Evolutionary conservation across 2,329 filamentous ascomycete genomes (phyloP), one percentile per base, ranked within the genome.

Genomic region (Botrytis pseudocinerea): DNA sequence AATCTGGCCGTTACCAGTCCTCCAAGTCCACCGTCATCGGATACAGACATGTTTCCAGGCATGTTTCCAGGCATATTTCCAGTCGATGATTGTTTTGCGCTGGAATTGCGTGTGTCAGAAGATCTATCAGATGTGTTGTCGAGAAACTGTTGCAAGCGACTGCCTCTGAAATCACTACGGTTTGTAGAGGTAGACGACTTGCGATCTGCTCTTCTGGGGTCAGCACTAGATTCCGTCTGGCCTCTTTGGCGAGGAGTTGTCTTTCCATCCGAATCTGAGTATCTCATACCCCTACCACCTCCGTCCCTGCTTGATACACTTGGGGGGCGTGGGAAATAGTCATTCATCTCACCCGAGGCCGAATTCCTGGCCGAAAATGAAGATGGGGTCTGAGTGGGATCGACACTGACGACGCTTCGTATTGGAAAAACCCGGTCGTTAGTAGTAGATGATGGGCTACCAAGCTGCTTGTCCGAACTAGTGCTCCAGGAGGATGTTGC

Each of bases 1-100:
- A 97, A 97, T 2, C 94, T 90, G 38, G 90, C 86, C 1, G 93
- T 93, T 2, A 94, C 80, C 40, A 92, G 62, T 16, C 75, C 76
- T 32, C 66, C 20, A 16, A 73, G 72, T 9, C 57, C 73, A 14
- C 76, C 76, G 7, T 74, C 66, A 32, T 77, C 71, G 40, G 51
- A 57, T 18, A 32, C 44, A 28, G 62, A 61, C 22, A 69, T 38
- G 46, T 64, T 70, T n/a, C 44, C 72, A 10, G 42, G n/a, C 25
- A 14, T n/a, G 1, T 51, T 54, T 14, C 28, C 44, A 25, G 62
- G 59, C 22, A 69, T 38, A 51, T 68, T 69, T 25, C 51, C 73
- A 10, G 25, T 5, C 18, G 74, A 74, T 12, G 57, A 68, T 25
- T 70, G 72, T 20, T 57, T 59, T n/a, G 60, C 5, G 54, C 74